Percentiles rank a stretch among this genome's conserved stretches.
Evolutionary conservation across 306 rosid species (phyloP).

Genomic region (Sechiopsis laciniata): DNA sequence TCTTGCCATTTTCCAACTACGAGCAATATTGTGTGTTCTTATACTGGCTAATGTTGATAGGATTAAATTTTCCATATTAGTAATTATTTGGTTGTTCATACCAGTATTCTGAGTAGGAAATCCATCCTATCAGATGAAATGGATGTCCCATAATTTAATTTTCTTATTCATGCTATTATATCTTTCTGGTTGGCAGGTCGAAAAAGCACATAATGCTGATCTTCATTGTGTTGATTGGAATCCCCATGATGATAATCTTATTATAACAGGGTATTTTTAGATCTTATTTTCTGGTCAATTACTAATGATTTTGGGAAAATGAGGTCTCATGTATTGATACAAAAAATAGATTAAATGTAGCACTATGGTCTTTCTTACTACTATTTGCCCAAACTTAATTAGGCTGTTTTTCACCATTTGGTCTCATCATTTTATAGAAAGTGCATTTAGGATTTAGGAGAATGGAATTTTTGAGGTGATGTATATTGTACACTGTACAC

Average conservation of each 20-base stretch:
- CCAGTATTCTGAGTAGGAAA: too few species aligned
- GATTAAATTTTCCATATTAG: neutral
- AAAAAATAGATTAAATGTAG: neutral
- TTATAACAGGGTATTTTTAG: conserved; percentile 19
- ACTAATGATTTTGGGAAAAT: too few species aligned
- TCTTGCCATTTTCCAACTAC: neutral
- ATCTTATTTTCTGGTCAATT: too few species aligned
- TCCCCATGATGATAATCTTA: conserved; percentile 69
- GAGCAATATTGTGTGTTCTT: neutral
- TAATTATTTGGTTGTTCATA: too few species aligned
- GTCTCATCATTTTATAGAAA: neutral
- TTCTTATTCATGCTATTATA: neutral
- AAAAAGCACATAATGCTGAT: conserved; percentile 94
- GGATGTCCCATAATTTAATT: too few species aligned
- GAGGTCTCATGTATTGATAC: neutral
- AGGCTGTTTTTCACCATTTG: neutral
- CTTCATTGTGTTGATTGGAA: conserved; percentile 99
- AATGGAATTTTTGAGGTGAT: neutral
- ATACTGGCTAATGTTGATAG: neutral
- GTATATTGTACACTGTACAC: neutral
- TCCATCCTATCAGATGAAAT: too few species aligned
- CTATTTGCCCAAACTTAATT: neutral
- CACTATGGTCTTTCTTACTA: neutral
- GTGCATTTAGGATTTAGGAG: neutral
- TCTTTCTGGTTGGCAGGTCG: conserved; percentile 53